Conservation (phyloP, 73 alveolate species). For the Paramecium bursaria region DNA sequence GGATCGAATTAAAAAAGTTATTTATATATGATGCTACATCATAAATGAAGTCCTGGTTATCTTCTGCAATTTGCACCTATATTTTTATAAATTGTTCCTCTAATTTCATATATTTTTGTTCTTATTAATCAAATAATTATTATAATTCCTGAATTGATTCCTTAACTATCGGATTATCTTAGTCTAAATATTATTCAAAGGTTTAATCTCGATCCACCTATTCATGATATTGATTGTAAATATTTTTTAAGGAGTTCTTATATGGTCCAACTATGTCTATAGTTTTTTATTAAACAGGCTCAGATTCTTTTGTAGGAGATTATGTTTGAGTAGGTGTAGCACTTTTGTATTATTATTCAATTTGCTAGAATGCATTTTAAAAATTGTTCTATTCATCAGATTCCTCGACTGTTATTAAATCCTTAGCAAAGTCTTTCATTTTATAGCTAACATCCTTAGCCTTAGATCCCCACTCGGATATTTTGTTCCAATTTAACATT, state of each 20-base stretch:
- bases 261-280: too few species aligned
- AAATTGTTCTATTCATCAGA: constrained; percentile 15
- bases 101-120: neutral
- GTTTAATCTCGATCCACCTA: neutral
- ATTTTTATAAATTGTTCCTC: neutral
- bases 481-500: constrained; percentile 52
- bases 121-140: too few species aligned
- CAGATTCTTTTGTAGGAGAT: neutral
- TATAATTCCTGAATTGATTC: neutral
- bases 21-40: constrained; percentile 3
- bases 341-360: too few species aligned
- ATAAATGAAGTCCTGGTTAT: too few species aligned
- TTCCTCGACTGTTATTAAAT: constrained; percentile 47
- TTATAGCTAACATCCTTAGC: constrained; percentile 20
- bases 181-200: neutral
- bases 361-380: constrained; percentile 7
- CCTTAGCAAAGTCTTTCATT: constrained; percentile 51
- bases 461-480: constrained; percentile 1
- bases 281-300: too few species aligned
- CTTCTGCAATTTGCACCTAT: neutral
- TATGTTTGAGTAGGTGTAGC: constrained; percentile 25
- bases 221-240: neutral
- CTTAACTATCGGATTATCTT: neutral
- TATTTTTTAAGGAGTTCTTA: constrained; percentile 1
- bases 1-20: constrained; percentile 12